These are phyloP conservation scores for Dentipellis sp. DNA, from an alignment of 768 basidiomycete genomes.

Conservation along the genomic window DNA sequence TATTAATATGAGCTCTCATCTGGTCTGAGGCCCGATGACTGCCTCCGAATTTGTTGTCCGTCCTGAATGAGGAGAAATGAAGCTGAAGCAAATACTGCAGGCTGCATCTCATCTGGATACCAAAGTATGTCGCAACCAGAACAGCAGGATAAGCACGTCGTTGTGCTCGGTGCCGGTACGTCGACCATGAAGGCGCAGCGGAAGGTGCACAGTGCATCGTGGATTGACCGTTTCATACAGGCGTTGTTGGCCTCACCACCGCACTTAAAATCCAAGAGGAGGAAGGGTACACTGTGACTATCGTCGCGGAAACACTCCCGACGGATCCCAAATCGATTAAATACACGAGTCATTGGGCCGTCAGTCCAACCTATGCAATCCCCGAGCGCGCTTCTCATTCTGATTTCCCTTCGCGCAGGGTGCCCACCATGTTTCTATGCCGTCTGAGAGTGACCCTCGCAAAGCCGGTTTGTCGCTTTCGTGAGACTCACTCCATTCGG, in stretches of 20 bases:
- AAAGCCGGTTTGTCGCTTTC: conserved; percentile 38
- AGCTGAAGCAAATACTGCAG: too few species aligned
- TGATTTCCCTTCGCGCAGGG: conserved; percentile 35
- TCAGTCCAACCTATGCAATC: conserved; percentile 24
- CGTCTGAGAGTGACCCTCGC: conserved; percentile 33
- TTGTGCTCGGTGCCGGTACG: conserved; percentile 34
- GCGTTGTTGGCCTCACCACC: conserved; percentile 72
- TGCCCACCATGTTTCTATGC: conserved; percentile 64
- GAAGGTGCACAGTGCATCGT: conserved; percentile 2
- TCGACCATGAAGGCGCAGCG: too few species aligned
- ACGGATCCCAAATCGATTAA: conserved; percentile 63
- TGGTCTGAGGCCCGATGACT: too few species aligned
- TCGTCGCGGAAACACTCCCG: conserved; percentile 66
- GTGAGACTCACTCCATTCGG: not conserved
- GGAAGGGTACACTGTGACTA: conserved; percentile 51
- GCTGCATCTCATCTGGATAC: too few species aligned
- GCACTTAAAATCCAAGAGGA: conserved; percentile 61
- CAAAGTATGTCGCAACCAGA: not conserved
- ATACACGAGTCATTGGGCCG: conserved; percentile 81
- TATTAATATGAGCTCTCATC: too few species aligned
- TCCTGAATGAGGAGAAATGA: too few species aligned
- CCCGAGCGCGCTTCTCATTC: not conserved
- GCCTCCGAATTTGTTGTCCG: too few species aligned
- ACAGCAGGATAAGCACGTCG: conserved; percentile 13
- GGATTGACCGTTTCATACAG: conserved; percentile 24